phyloP scores from a whole-genome alignment of 371 early-diverging fungal genomes.

The Mortierella sp. region DNA sequence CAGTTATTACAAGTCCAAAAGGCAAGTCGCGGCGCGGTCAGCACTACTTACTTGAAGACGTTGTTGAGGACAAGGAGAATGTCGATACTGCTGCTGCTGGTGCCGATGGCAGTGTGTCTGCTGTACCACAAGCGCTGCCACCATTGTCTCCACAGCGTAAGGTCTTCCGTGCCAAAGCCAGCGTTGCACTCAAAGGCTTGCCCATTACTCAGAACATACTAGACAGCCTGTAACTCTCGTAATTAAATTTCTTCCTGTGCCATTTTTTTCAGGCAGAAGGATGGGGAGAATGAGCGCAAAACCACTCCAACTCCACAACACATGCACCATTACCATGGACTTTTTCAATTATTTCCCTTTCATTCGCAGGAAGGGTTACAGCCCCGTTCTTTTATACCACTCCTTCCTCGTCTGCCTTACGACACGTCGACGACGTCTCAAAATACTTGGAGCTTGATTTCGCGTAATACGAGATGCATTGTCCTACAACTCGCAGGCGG shows the following conservation, averaged over 20 bases:
- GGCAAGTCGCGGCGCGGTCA: slow-evolving; percentile 2
- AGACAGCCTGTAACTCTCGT: slow-evolving; percentile 23
- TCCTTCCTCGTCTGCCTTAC: too few species aligned
- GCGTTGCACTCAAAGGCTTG: slow-evolving; percentile 27
- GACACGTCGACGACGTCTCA: too few species aligned
- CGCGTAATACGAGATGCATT: too few species aligned
- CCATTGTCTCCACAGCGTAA: not conserved
- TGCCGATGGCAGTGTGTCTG: not conserved
- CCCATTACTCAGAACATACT: slow-evolving; percentile 39
- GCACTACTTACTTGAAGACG: not conserved
- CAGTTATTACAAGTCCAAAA: not conserved
- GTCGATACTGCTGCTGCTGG: not conserved
- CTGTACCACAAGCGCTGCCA: not conserved
- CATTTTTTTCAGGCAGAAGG: too few species aligned
- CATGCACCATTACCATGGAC: too few species aligned
- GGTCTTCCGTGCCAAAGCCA: slow-evolving; percentile 17
- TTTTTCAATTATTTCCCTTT: too few species aligned
- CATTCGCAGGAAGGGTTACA: too few species aligned
- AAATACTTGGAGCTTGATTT: too few species aligned
- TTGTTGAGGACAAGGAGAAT: slow-evolving; percentile 15
- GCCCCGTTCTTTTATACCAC: too few species aligned
- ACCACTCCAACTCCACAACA: too few species aligned
- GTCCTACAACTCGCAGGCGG: too few species aligned
- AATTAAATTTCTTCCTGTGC: not conserved
- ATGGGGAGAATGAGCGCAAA: too few species aligned